phyloP scores from a whole-genome alignment of 495 filamentous ascomycete genomes.

The Podospora pseudocomata region DNA sequence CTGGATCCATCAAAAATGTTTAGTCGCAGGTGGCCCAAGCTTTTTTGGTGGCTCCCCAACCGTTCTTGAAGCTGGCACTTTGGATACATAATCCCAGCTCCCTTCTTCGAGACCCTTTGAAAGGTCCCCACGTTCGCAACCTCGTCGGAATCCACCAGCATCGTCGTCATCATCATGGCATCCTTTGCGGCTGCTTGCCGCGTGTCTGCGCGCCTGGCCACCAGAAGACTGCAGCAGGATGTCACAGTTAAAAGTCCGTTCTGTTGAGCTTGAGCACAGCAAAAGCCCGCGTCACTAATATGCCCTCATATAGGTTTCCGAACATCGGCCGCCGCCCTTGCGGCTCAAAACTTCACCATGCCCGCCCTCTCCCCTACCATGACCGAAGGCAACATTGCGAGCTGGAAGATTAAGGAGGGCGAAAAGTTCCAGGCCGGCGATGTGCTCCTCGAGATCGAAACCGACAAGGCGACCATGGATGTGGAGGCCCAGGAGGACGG shows the following conservation, averaged over 20 bases:
- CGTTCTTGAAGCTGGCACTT: slow-evolving; percentile 9
- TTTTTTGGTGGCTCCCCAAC: slow-evolving; percentile 23
- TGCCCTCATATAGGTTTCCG: slow-evolving; percentile 56
- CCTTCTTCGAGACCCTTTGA: slow-evolving; percentile 2
- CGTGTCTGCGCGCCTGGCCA: slow-evolving; percentile 46
- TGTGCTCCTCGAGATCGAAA: slow-evolving; percentile 81
- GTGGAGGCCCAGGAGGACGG: slow-evolving; percentile 87
- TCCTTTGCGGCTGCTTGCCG: slow-evolving; percentile 50
- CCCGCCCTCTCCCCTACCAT: slow-evolving; percentile 83
- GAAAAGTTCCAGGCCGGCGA: slow-evolving; percentile 73
- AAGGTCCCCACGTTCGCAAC: slow-evolving; percentile 14
- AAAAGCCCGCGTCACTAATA: slow-evolving; percentile 11
- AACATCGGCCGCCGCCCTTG: slow-evolving; percentile 53
- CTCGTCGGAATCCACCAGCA: slow-evolving; percentile 22
- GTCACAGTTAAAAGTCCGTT: slow-evolving; percentile 50
- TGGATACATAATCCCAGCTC: not conserved
- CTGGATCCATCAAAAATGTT: not conserved
- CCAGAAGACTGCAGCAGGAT: slow-evolving; percentile 48
- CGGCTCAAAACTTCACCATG: slow-evolving; percentile 78
- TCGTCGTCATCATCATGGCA: slow-evolving; percentile 42
- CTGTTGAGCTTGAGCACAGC: slow-evolving; percentile 16
- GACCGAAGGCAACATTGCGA: slow-evolving; percentile 79
- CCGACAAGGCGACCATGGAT: slow-evolving; percentile 85
- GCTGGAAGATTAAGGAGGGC: slow-evolving; percentile 75
- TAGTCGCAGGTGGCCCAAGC: slow-evolving; percentile 16